phyloP scores from a whole-genome alignment of 2,329 filamentous ascomycete genomes.

The Cladosporium colombiae region DNA sequence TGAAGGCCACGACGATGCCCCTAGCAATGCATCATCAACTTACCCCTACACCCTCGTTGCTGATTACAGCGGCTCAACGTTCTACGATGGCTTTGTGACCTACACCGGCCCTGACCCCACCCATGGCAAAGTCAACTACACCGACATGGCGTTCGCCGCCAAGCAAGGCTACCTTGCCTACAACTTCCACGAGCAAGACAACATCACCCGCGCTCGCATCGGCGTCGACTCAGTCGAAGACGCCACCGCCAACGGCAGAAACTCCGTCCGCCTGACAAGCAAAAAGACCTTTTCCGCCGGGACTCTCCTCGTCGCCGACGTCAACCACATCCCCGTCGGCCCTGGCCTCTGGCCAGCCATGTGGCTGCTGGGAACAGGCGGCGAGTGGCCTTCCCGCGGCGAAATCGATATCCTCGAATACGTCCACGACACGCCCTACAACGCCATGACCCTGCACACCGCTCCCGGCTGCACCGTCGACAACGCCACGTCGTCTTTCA shows the following conservation, averaged over 20 bases:
- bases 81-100: conserved; percentile 49
- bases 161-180: conserved; percentile 43
- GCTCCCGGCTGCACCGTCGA: conserved; percentile 45
- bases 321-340: conserved; percentile 54
- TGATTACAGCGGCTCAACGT: conserved; percentile 38
- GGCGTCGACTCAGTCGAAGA: conserved; percentile 47
- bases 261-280: conserved; percentile 50
- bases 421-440: conserved; percentile 45
- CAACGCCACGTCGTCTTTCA: conserved; percentile 34
- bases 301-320: conserved; percentile 52
- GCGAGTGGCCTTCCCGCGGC: conserved; percentile 43
- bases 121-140: conserved; percentile 38
- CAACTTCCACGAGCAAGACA: conserved; percentile 40
- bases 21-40: conserved; percentile 18
- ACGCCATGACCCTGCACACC: conserved; percentile 52
- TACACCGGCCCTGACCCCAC: conserved; percentile 49
- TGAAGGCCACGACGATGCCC: conserved; percentile 11
- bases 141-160: conserved; percentile 34
- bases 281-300: conserved; percentile 50
- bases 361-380: conserved; percentile 40
- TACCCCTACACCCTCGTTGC: conserved; percentile 33
- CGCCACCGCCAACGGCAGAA: conserved; percentile 41
- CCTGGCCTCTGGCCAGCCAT: conserved; percentile 56
- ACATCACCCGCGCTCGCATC: conserved; percentile 43
- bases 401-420: conserved; percentile 54